Evolutionary conservation across 2,329 filamentous ascomycete species (phyloP).

Genomic region (Fusarium algeriense): DNA sequence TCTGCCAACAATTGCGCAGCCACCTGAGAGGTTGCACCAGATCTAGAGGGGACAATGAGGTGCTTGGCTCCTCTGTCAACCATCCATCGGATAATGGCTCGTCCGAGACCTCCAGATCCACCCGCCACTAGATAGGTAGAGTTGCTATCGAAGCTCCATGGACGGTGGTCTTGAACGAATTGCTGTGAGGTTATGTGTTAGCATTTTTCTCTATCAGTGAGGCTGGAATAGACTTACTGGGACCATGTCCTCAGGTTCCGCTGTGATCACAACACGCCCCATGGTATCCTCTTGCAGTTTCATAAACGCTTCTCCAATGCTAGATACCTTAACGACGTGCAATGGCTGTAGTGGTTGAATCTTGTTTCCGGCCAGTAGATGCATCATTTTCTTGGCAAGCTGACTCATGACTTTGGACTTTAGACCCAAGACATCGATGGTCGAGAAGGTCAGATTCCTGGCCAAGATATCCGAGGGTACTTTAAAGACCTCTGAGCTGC

Average conservation of each 20-base stretch:
- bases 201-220: rapidly evolving
- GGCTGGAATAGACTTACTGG: neutral
- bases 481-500: rapidly evolving
- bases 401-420: neutral
- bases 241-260: neutral
- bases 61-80: slow-evolving; percentile 39
- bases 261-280: neutral
- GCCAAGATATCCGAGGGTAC: rapidly evolving
- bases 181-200: neutral
- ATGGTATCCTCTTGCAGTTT: neutral
- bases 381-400: neutral
- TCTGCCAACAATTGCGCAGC: slow-evolving; percentile 37
- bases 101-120: slow-evolving; percentile 41
- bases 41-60: slow-evolving; percentile 49
- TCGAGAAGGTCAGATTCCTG: neutral
- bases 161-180: neutral
- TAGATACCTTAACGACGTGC: rapidly evolving
- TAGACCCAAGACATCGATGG: neutral
- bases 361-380: rapidly evolving
- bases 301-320: neutral
- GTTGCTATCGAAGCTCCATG: neutral
- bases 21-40: slow-evolving; percentile 37
- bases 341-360: rapidly evolving
- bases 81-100: slow-evolving; percentile 40
- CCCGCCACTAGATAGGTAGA: slow-evolving; percentile 39